Base-by-base conservation (phyloP, 2,329 filamentous ascomycete genomes). In the Exophiala lecanii-corni region DNA sequence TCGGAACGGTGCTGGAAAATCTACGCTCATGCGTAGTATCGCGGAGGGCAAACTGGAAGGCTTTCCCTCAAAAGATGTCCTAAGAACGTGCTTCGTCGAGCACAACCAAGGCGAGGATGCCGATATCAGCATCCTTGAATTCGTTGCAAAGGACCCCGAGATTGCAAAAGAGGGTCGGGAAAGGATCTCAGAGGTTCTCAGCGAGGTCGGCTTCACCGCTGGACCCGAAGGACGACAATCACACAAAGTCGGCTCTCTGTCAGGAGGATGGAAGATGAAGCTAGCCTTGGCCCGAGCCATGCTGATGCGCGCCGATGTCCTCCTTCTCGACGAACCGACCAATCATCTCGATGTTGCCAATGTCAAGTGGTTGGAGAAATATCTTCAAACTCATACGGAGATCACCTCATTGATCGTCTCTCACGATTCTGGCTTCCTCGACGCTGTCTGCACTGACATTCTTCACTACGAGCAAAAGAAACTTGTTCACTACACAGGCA, bases 211-310 rank as follows among this genome's bases (percentile, higher is more conserved):
- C 32, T 98, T 98, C 70, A 94, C 86, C 16, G 69, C 86, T 49
- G 91, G 91, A 2, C 88, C 89, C 1, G 86, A 92, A 55, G 92
- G 91, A 47, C 81, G 88, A 48, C 92, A 97, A 67, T 77, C 82
- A 4, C 81, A 96, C 63, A 86, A 84, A 58, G 92, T 98, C 46
- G 92, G 92, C 56, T 96, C 91, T 15, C 71, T 98, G 25, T 97
- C 92, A 32, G 92, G 92, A 69, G 92, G 92, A 63, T 98, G 92
- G 92, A 97, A 97, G 79, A 98, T 98, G 92, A 98, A 98, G 81
- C 73, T 98, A 49, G 92, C 92, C 54, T 71, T 98, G 65, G 92
- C 92, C 39, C 81, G 92, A 59, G 92, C 92, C 53, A 97, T 98
- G 89, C 77, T 98, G 59, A 86, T 92, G 75, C 86, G 83, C 61